Percentiles rank a stretch among this genome's conserved stretches.
phyloP scores from a whole-genome alignment of 129 eudicot genomes.

The Smallanthus sonchifolius region DNA sequence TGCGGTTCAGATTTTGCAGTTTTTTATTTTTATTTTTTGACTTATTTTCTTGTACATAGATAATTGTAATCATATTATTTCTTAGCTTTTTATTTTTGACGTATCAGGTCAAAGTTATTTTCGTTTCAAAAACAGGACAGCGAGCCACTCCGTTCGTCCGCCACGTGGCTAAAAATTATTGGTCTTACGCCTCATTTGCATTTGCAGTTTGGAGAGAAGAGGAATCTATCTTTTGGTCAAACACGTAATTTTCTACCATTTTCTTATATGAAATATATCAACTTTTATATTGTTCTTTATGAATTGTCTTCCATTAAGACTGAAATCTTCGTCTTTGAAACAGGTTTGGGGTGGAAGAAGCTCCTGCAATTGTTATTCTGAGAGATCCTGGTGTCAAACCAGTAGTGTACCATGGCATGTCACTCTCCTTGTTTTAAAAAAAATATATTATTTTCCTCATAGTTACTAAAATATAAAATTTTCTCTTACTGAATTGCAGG shows the following conservation, averaged over 20 bases:
- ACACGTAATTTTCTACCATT: slow-evolving; percentile 47
- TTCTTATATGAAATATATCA: not conserved
- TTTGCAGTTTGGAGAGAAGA: slow-evolving; percentile 75
- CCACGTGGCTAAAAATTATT: slow-evolving; percentile 61
- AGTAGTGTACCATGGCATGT: slow-evolving; percentile 77
- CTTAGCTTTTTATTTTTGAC: not conserved
- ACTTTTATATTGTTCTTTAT: not conserved
- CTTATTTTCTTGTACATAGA: not conserved
- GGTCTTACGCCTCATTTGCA: slow-evolving; percentile 76
- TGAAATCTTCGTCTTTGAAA: slow-evolving; percentile 11
- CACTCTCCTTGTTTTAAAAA: not conserved
- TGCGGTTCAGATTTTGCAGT: not conserved
- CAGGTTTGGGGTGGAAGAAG: slow-evolving; percentile 94
- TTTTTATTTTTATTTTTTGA: not conserved
- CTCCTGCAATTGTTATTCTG: slow-evolving; percentile 83
- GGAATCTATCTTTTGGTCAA: slow-evolving; percentile 84
- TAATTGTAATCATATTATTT: not conserved
- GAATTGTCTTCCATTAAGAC: not conserved
- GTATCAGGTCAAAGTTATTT: slow-evolving; percentile 73
- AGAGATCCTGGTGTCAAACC: slow-evolving; percentile 94
- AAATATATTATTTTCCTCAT: not conserved
- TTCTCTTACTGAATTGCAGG: slow-evolving; percentile 44
- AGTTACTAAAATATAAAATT: not conserved
- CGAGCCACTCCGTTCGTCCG: slow-evolving; percentile 94
- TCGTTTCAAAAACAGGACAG: slow-evolving; percentile 85